These are phyloP conservation scores for Yamadazyma blattariae DNA, from an alignment of 1,139 yeast genomes.

Conservation along the genomic window DNA sequence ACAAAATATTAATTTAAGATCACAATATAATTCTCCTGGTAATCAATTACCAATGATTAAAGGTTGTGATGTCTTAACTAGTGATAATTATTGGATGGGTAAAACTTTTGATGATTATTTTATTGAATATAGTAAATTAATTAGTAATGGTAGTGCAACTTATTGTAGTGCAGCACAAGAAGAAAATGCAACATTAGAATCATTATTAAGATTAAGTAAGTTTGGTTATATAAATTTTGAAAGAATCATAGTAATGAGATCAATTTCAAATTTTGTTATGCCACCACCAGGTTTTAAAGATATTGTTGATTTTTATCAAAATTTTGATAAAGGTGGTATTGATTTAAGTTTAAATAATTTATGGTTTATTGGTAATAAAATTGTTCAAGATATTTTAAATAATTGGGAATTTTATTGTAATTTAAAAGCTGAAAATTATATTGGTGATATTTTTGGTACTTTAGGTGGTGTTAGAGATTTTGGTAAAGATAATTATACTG, in stretches of 20 bases:
- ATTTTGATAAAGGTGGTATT: conserved; percentile 52
- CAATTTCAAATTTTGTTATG: conserved; percentile 61
- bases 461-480: conserved; percentile 40
- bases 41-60: conserved; percentile 49
- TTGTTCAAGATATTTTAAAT: conserved; percentile 48
- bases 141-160: conserved; percentile 58
- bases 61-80: conserved; percentile 59
- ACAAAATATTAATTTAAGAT: conserved; percentile 44
- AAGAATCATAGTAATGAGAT: conserved; percentile 60
- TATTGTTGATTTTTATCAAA: conserved; percentile 51
- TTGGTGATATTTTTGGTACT: conserved; percentile 59
- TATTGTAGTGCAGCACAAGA: conserved; percentile 69
- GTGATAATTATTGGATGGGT: conserved; percentile 63
- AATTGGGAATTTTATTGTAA: conserved; percentile 54
- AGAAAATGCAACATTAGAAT: conserved; percentile 65
- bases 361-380: conserved; percentile 54
- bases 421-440: conserved; percentile 48
- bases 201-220: conserved; percentile 52
- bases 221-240: conserved; percentile 56
- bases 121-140: conserved; percentile 41
- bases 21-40: conserved; percentile 45
- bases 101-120: conserved; percentile 49
- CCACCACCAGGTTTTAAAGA: conserved; percentile 46
- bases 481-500: conserved; percentile 17
- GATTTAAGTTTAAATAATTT: conserved; percentile 50